Conservation (phyloP, 2,329 filamentous ascomycete species). For the Colletotrichum melonis region DNA sequence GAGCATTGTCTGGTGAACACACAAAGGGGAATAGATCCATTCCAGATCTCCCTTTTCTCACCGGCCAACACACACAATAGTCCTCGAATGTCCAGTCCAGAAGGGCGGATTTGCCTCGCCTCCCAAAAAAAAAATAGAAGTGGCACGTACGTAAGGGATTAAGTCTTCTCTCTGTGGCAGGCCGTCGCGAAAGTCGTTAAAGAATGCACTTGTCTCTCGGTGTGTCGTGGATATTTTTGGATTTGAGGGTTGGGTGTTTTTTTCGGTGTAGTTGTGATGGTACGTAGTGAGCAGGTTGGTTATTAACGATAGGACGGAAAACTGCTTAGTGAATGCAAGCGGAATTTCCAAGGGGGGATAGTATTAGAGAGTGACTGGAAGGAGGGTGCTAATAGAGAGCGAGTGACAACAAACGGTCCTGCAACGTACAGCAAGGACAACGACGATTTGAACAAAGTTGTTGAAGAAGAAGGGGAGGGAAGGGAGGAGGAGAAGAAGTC, state of each 20-base stretch:
- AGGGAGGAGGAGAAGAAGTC: conserved; percentile 30
- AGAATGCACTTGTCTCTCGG: conserved; percentile 32
- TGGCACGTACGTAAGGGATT: conserved; percentile 34
- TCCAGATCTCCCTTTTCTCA: conserved; percentile 16
- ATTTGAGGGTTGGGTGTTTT: background rate
- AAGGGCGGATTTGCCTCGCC: background rate
- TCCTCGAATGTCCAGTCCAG: background rate
- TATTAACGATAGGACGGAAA: conserved; percentile 58
- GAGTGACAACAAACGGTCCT: conserved; percentile 41
- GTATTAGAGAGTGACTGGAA: conserved; percentile 41
- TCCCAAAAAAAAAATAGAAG: background rate
- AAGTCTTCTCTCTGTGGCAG: conserved; percentile 29
- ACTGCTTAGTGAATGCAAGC: conserved; percentile 60
- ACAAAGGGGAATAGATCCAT: conserved; percentile 11
- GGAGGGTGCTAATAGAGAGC: conserved; percentile 35
- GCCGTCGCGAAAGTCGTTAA: conserved; percentile 29
- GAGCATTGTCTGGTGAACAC: conserved; percentile 19
- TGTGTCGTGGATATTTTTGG: conserved; percentile 33
- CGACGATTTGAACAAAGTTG: conserved; percentile 45
- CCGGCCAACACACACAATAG: conserved; percentile 3
- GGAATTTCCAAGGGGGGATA: conserved; percentile 48
- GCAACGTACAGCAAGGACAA: conserved; percentile 44
- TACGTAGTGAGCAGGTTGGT: conserved; percentile 37
- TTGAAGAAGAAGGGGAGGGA: conserved; percentile 42
- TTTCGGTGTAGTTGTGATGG: background rate